These are phyloP conservation scores for Prototheca wickerhamii DNA, from an alignment of 163 green algal species.

Conservation along the genomic window DNA sequence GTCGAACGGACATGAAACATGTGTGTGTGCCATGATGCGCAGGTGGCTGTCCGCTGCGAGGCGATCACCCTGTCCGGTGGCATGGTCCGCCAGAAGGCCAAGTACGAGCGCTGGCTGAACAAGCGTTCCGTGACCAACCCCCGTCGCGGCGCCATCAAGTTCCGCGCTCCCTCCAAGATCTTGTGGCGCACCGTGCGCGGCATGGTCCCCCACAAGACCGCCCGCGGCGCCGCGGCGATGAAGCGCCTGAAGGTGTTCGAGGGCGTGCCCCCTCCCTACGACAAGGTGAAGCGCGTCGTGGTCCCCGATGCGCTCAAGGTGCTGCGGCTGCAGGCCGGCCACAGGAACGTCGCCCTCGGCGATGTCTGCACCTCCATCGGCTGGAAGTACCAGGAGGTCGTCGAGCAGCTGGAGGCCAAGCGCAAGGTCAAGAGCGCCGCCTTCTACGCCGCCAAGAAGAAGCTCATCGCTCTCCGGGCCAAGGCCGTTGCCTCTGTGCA, in stretches of 20 bases:
- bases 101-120: slow-evolving; percentile 91
- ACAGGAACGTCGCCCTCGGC: slow-evolving; percentile 47
- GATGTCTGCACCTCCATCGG: slow-evolving; percentile 57
- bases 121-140: slow-evolving; percentile 96
- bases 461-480: slow-evolving; percentile 17
- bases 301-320: slow-evolving; percentile 91
- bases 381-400: slow-evolving; percentile 90
- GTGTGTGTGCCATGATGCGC: slow-evolving; percentile 12
- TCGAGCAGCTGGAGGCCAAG: slow-evolving; percentile 84
- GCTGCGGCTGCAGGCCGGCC: slow-evolving; percentile 46
- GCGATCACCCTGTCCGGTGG: slow-evolving; percentile 93
- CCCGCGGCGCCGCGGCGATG: slow-evolving; percentile 80
- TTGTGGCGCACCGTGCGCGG: slow-evolving; percentile 92
- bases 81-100: slow-evolving; percentile 96
- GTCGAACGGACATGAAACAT: neutral
- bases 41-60: slow-evolving; percentile 89
- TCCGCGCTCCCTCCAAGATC: slow-evolving; percentile 86
- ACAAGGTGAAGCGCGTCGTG: slow-evolving; percentile 90
- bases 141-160: slow-evolving; percentile 86
- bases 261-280: slow-evolving; percentile 90
- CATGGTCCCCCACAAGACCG: slow-evolving; percentile 98
- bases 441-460: slow-evolving; percentile 93
- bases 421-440: slow-evolving; percentile 75
- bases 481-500: slow-evolving; percentile 25
- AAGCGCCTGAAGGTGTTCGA: slow-evolving; percentile 94